Evolutionary conservation across 2,329 filamentous ascomycete species (phyloP), one percentile per base, ranked within the genome.

Genomic region (Hypoxylon sp.): DNA sequence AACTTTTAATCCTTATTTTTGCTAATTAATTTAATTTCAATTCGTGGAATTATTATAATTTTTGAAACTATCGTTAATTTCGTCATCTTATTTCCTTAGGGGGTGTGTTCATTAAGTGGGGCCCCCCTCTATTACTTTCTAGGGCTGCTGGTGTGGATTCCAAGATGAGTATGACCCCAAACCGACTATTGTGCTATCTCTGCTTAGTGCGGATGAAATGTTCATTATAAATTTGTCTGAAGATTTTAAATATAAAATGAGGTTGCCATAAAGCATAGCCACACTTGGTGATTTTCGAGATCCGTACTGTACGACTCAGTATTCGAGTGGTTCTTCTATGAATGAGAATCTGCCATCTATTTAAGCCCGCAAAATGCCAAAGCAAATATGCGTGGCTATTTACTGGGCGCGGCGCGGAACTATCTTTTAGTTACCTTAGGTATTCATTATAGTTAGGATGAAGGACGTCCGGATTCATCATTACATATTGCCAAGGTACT

Each of bases 401-500:
- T 41, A 6, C 37, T 19, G 17, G 37, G 37, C 37, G 15, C 15
- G 15, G 32, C 6, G 32, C 11, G 13, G 32, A 37, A 13, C 13
- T 4, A 37, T 37, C 32, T 22, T 11, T 44, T 19, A 44, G 20
- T 44, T 22, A 22, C 15, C 19, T 44, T 19, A 44, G 20, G 20
- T 22, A 22, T 44, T 22, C 41, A 43, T 5, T 19, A 11, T n/a
- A 37, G 32, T n/a, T 37, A 15, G 5, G 32, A 37, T 37, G 6
- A 15, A 37, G 32, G 32, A n/a, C 13, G 15, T 37, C 32, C 13
- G 15, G 32, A 30, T 37, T 11, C 30, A 28, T 49, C 46, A 20
- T 41, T 20, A 7, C 28, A 52, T 19, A 39, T 41, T 50, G 59
- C 47, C 59, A 56, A 62, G 39, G 22, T 43, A 15, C 20, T 62